Evolutionary conservation across 768 basidiomycete species (phyloP).

Genomic region (Tephrocybe sp.): DNA sequence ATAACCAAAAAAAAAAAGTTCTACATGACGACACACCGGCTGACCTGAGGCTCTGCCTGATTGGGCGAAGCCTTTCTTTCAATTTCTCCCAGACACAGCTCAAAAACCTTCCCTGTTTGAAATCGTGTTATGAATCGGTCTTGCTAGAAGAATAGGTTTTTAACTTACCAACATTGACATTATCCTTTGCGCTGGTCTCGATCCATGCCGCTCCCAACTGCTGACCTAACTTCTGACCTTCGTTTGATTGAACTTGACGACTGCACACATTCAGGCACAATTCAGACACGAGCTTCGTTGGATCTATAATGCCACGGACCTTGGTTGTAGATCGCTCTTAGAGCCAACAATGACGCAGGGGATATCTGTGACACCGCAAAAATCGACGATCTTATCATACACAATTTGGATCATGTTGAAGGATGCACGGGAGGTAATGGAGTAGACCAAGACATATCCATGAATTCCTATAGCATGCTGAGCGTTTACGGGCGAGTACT

Average conservation of each 20-base stretch:
- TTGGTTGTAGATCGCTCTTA: conserved; percentile 79
- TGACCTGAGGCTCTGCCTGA: conserved; percentile 37
- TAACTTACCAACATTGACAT: conserved; percentile 83
- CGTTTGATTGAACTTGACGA: conserved; percentile 74
- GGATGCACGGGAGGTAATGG: conserved; percentile 83
- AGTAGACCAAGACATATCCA: conserved; percentile 96
- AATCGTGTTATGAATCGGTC: conserved; percentile 1
- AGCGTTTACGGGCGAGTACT: conserved; percentile 90
- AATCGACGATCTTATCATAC: conserved; percentile 95
- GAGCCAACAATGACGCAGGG: conserved; percentile 95
- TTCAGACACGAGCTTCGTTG: conserved; percentile 19
- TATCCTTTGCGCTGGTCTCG: conserved; percentile 87
- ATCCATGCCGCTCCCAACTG: conserved; percentile 76
- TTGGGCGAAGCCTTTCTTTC: conserved; percentile 69
- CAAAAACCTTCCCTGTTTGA: conserved; percentile 80
- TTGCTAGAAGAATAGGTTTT: neutral
- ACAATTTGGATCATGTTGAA: conserved; percentile 96
- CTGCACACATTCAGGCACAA: conserved; percentile 25
- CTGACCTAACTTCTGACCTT: conserved; percentile 75
- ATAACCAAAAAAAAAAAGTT: conserved; percentile 1
- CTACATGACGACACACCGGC: conserved; percentile 42
- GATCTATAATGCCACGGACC: conserved; percentile 46
- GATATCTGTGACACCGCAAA: conserved; percentile 81
- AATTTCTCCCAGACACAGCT: conserved; percentile 80
- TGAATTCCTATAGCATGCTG: conserved; percentile 97